Conservation (phyloP, 208 protist species). For the Acanthamoeba castellanii region DNA sequence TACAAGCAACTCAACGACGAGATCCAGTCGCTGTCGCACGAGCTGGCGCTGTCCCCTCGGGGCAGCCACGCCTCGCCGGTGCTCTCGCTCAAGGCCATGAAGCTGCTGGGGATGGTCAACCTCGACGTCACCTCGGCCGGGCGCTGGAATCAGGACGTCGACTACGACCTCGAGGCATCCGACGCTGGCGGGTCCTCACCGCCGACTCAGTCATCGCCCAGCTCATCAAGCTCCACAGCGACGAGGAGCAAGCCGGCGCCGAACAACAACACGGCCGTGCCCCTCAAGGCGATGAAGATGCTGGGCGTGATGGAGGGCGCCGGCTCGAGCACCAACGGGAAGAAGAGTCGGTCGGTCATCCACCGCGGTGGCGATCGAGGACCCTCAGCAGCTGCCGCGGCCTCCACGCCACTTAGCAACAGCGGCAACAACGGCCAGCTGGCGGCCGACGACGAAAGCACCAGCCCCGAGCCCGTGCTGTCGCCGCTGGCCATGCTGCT, state of each 20-base stretch:
- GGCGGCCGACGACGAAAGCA: background rate
- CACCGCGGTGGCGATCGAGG: no score
- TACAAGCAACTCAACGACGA: slow-evolving; percentile 29
- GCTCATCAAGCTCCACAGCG: background rate
- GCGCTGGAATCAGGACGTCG: no score
- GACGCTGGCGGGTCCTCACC: background rate
- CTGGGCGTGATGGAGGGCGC: slow-evolving; percentile 8
- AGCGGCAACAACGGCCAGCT: background rate
- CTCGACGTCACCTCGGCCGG: background rate
- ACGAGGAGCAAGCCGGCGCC: background rate
- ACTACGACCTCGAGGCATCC: no score
- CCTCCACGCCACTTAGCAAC: background rate
- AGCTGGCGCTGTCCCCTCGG: slow-evolving; percentile 10
- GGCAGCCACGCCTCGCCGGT: background rate
- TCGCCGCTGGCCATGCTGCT: slow-evolving; percentile 5
- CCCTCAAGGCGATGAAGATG: slow-evolving; percentile 40
- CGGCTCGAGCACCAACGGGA: background rate
- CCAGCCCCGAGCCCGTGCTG: background rate
- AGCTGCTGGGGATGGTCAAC: slow-evolving; percentile 34
- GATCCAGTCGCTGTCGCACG: background rate
- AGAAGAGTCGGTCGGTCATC: background rate
- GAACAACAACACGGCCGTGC: background rate
- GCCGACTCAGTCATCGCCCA: background rate
- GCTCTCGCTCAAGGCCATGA: slow-evolving; percentile 51
- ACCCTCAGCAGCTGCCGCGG: background rate